phyloP scores from a whole-genome alignment of 352 stramenopile genomes.

The Phytophthora lateralis region DNA sequence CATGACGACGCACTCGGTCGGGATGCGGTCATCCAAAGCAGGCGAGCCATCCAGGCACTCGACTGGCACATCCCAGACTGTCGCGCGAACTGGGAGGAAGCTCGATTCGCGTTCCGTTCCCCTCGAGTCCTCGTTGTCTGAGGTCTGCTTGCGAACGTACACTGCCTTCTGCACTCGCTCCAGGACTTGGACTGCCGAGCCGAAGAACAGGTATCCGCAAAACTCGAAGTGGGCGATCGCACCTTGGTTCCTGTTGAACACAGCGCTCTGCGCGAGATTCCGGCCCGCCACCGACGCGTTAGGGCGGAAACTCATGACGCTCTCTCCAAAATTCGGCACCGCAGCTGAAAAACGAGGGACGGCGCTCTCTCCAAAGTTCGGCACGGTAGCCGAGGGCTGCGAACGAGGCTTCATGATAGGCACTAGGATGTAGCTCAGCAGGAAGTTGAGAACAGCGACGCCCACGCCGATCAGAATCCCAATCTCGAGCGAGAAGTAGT shows the following conservation, averaged over 20 bases:
- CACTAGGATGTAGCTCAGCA: constrained; percentile 72
- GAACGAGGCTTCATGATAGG: constrained; percentile 56
- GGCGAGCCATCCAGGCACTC: constrained; percentile 68
- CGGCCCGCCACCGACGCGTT: constrained; percentile 40
- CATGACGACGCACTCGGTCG: constrained; percentile 79
- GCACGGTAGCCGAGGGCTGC: constrained; percentile 44
- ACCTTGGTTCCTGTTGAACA: constrained; percentile 54
- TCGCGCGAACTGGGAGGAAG: constrained; percentile 47
- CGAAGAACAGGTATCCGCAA: constrained; percentile 84
- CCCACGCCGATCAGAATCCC: constrained; percentile 93
- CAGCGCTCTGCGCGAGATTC: constrained; percentile 46
- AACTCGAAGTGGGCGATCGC: constrained; percentile 76
- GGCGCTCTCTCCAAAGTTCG: constrained; percentile 36
- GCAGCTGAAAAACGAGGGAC: constrained; percentile 60
- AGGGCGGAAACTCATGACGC: constrained; percentile 19
- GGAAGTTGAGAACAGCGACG: constrained; percentile 83
- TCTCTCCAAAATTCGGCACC: constrained; percentile 40
- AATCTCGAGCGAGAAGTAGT: constrained; percentile 93
- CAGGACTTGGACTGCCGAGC: constrained; percentile 73
- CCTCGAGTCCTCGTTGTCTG: constrained; percentile 16
- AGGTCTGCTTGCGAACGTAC: constrained; percentile 44
- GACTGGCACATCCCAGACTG: constrained; percentile 46
- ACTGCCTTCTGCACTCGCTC: constrained; percentile 72
- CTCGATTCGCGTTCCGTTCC: constrained; percentile 26
- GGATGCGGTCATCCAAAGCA: constrained; percentile 36